phyloP scores from a whole-genome alignment of 2,329 filamentous ascomycete species.

The Tympanopsis confertula region DNA sequence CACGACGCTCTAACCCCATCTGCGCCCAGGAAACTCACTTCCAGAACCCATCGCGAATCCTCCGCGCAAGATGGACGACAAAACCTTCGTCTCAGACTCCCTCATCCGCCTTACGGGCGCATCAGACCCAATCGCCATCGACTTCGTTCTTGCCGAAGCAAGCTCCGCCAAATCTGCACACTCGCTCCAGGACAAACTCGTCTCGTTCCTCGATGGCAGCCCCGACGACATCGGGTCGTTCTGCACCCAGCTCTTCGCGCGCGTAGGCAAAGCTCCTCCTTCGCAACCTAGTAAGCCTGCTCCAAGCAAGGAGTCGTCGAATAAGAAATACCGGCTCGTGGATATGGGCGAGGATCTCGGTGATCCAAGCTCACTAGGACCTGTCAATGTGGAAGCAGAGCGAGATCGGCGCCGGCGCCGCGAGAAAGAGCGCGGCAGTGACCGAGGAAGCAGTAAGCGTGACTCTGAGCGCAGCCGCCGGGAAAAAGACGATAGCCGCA shows the following conservation, averaged over 20 bases:
- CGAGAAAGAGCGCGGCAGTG: conserved; percentile 2
- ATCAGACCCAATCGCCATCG: conserved; percentile 40
- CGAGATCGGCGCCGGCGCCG: conserved; percentile 5
- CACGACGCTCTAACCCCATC: too few relatives aligned
- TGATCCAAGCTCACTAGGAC: conserved; percentile 16
- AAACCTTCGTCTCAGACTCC: conserved; percentile 24
- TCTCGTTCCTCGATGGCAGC: conserved; percentile 35
- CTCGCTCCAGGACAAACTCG: conserved; percentile 35
- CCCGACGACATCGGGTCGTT: conserved; percentile 31
- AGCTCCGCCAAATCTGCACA: conserved; percentile 31
- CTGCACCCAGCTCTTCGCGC: conserved; percentile 29
- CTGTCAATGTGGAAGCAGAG: conserved; percentile 14
- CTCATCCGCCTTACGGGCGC: conserved; percentile 39
- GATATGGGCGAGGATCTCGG: conserved; percentile 36
- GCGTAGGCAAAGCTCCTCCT: too few relatives aligned
- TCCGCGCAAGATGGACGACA: neutral
- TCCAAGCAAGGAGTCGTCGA: conserved; percentile 15
- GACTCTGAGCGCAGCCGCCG: neutral
- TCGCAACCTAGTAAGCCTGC: neutral
- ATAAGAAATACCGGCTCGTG: conserved; percentile 38
- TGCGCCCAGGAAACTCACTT: too few relatives aligned
- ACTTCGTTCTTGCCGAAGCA: conserved; percentile 43
- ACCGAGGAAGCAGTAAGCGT: neutral
- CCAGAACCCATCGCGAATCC: neutral
- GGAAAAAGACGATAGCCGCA: neutral